Evolutionary conservation across 805 yeast species (phyloP), one percentile per base, ranked within the genome.

Genomic region (Candida chauliodis): DNA sequence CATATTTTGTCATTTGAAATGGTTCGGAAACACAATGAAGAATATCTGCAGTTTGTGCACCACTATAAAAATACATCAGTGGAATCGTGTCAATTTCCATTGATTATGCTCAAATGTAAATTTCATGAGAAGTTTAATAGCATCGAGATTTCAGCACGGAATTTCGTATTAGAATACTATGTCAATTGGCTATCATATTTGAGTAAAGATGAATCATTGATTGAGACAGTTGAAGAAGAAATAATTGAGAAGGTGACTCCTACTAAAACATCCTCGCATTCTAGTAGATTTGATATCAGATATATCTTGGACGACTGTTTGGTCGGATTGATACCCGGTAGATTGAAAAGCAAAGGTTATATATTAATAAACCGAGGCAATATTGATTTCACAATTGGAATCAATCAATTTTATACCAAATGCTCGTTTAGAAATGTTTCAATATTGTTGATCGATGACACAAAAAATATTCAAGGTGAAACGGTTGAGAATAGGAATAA

Each of bases 361-460:
- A 36, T 86, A 5, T 60, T 75, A 1, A 42, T 84, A 0, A 66
- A 71, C 9, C 73, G 72, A 38, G 89, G 85, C 4, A 75, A 61
- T 30, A 58, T 76, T 5, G 84, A 78, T 33, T 36, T 81, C 1
- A 55, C 63, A 1, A 43, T 70, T 13, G 67, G 53, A 8, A 47
- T 43, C 2, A 48, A 55, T 17, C 67, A 56, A 28, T 53, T 56
- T 10, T 56, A 53, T 40, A 42, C 70, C 4, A 75, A 70, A 38
- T 51, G 74, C 9, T 71, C 80, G 0, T 53, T 82, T 6, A 67
- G 81, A 31, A 67, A 73, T 4, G 53, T 79, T 0, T 58, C 73
- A 0, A 36, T 84, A 3, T 56, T 81, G 8, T 54, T 88, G 23
- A 78, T 84, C 34, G 96, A 88, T 59, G 93, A 87, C 41, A 31